Conservation (phyloP, 106 monocot genomes). For the Iris macrosiphon region DNA sequence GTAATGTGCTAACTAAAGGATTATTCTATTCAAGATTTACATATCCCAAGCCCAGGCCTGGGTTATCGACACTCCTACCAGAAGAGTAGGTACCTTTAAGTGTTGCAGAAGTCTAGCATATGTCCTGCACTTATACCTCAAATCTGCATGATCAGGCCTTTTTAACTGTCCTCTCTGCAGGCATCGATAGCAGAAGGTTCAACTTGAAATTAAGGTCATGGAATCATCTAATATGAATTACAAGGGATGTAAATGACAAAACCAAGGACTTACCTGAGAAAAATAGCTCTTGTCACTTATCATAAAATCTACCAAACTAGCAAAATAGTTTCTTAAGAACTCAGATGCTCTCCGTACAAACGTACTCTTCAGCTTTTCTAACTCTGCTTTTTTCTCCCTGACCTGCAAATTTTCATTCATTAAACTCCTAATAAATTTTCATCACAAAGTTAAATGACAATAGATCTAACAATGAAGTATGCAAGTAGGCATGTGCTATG, state of each 20-base stretch:
- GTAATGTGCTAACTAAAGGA: not conserved
- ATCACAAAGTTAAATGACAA: not conserved
- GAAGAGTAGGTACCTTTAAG: slow-evolving; percentile 57
- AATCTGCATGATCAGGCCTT: slow-evolving; percentile 97
- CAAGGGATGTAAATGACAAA: slow-evolving; percentile 3
- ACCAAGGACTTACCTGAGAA: slow-evolving; percentile 66
- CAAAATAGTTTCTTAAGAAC: slow-evolving; percentile 90
- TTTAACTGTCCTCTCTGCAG: slow-evolving; percentile 92
- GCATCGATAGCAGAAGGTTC: slow-evolving; percentile 6
- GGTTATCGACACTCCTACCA: too few relatives aligned
- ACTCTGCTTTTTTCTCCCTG: slow-evolving; percentile 76
- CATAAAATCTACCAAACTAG: slow-evolving; percentile 98
- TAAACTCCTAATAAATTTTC: slow-evolving; percentile 3
- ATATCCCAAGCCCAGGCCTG: too few relatives aligned
- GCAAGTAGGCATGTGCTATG: too few relatives aligned
- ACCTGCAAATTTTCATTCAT: slow-evolving; percentile 34
- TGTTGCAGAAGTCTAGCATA: slow-evolving; percentile 97
- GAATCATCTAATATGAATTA: not conserved
- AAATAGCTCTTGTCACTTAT: slow-evolving; percentile 98
- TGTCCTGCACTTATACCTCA: slow-evolving; percentile 95
- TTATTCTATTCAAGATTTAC: not conserved
- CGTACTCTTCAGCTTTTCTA: slow-evolving; percentile 81
- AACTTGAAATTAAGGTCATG: not conserved
- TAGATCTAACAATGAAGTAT: slow-evolving; percentile 2
- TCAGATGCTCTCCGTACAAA: slow-evolving; percentile 92